Percentiles rank a stretch among this genome's conserved stretches.
phyloP scores from a whole-genome alignment of 2,329 filamentous ascomycete species.

The Calonectria pteridis region DNA sequence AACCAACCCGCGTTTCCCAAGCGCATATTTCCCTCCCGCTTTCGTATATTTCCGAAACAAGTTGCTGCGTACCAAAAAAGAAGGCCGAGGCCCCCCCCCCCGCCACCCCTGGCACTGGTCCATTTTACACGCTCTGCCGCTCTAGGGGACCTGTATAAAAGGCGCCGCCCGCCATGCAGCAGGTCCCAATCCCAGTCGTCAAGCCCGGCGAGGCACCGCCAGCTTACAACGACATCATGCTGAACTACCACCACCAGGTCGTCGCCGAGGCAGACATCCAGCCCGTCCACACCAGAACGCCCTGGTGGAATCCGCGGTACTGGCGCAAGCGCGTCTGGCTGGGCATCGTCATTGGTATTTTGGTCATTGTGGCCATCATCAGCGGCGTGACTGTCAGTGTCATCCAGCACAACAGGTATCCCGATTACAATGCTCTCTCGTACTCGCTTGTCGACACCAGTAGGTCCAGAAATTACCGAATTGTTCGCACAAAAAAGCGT shows the following conservation, averaged over 20 bases:
- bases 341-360: slow-evolving; percentile 50
- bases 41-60: background rate
- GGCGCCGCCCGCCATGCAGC: slow-evolving; percentile 23
- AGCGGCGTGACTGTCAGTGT: slow-evolving; percentile 59
- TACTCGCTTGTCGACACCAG: slow-evolving; percentile 65
- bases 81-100: background rate
- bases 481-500: background rate
- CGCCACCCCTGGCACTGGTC: background rate
- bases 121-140: background rate
- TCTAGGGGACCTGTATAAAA: slow-evolving; percentile 6
- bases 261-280: slow-evolving; percentile 34
- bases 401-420: slow-evolving; percentile 58
- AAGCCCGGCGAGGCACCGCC: slow-evolving; percentile 43
- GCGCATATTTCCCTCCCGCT: background rate
- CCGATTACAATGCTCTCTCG: slow-evolving; percentile 60
- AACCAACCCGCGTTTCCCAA: background rate
- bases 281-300: slow-evolving; percentile 42
- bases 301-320: slow-evolving; percentile 61
- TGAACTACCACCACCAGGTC: too few relatives aligned
- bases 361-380: slow-evolving; percentile 62
- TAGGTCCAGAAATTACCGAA: slow-evolving; percentile 46
- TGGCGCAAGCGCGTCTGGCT: slow-evolving; percentile 69
- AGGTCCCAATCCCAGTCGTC: slow-evolving; percentile 17
- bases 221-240: slow-evolving; percentile 46
- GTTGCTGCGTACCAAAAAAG: background rate